Evolutionary conservation across 192 early-diverging fungal genomes (phyloP).

Genomic region (Tieghemiomyces parasiticus): DNA sequence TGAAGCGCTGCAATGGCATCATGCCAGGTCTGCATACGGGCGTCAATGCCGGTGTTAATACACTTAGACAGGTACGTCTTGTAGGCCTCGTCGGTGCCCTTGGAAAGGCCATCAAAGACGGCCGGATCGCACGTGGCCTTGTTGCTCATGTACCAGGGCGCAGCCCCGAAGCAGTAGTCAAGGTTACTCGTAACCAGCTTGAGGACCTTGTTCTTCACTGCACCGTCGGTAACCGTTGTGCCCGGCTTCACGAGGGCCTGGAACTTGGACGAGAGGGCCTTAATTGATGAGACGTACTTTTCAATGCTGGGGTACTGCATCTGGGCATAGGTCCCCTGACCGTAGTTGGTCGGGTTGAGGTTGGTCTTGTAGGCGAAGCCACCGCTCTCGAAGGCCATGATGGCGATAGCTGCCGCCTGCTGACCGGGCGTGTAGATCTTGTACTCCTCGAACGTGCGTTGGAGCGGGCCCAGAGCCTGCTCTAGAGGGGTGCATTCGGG

Average conservation of each 20-base stretch:
- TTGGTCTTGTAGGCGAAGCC: background rate
- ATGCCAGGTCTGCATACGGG: background rate
- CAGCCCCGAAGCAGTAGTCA: background rate
- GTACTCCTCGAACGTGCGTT: background rate
- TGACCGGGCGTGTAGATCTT: background rate
- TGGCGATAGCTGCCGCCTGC: background rate
- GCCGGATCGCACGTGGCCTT: background rate
- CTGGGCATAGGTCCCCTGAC: background rate
- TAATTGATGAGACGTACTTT: background rate
- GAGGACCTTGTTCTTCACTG: background rate
- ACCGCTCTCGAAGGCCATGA: background rate
- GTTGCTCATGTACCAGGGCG: background rate
- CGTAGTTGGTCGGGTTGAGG: background rate
- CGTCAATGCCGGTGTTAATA: background rate
- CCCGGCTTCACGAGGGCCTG: background rate
- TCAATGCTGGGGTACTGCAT: background rate
- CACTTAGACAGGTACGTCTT: background rate
- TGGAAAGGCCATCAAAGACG: background rate
- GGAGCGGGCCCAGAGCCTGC: background rate
- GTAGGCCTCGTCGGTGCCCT: background rate
- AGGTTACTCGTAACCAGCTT: background rate
- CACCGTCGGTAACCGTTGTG: background rate
- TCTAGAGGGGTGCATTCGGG: background rate
- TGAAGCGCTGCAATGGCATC: background rate
- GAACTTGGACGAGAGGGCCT: background rate